A percentile compares a stretch with the other conserved stretches of the same genome.
Conservation (phyloP, 345 rosid genomes). For the Pelargonium nanum region DNA sequence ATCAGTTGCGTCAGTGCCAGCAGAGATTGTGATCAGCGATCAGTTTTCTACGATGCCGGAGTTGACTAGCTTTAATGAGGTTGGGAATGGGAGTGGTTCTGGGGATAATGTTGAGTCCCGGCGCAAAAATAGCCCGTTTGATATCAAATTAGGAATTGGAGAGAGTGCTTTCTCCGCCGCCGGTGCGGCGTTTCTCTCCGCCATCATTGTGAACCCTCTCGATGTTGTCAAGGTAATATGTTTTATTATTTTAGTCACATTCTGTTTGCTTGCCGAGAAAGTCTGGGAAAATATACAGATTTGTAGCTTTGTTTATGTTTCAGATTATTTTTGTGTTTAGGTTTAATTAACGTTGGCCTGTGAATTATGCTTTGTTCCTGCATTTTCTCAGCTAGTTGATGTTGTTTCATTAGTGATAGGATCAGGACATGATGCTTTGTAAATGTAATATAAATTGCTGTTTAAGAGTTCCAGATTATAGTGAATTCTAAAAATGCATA, state of each 20-base stretch:
- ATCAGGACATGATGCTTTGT: no score
- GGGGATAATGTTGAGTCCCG: constrained; percentile 10
- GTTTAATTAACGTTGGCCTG: no score
- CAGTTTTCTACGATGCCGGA: constrained; percentile 10
- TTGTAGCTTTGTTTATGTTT: no score
- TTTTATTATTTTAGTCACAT: not conserved
- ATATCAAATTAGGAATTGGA: constrained; percentile 41
- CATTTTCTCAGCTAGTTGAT: not conserved
- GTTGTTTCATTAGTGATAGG: not conserved
- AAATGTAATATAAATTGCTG: not conserved
- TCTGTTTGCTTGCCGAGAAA: not conserved
- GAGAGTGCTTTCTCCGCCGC: constrained; percentile 85
- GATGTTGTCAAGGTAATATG: constrained; percentile 81
- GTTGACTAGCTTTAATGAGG: constrained; percentile 14
- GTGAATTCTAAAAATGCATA: not conserved
- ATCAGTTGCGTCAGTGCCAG: not conserved
- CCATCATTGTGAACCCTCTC: constrained; percentile 79
- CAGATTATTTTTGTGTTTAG: not conserved
- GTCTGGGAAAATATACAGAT: no score
- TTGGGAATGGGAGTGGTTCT: constrained; percentile 12
- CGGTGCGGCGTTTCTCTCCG: constrained; percentile 85
- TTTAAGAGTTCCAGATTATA: not conserved
- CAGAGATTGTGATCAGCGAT: constrained; percentile 7
- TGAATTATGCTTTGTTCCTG: no score
- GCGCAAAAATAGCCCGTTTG: constrained; percentile 16